These are phyloP conservation scores for Rhododendron kiyosumense DNA, from an alignment of 148 eudicot genomes.

Conservation along the genomic window DNA sequence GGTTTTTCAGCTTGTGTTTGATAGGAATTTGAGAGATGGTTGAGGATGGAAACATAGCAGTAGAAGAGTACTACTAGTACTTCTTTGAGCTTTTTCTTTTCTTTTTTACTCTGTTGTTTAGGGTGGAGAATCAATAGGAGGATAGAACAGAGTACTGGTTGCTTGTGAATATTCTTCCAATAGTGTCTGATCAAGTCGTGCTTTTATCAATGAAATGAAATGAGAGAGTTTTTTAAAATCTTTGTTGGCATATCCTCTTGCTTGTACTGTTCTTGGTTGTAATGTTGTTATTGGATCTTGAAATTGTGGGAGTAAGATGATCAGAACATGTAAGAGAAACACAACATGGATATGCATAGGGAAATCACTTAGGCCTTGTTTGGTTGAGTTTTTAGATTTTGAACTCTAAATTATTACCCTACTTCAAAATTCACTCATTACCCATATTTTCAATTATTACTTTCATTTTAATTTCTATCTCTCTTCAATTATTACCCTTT, in stretches of 20 bases:
- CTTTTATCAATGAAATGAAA: slow-evolving; percentile 11
- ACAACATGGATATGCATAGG: neutral
- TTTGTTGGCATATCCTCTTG: neutral
- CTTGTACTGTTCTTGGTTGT: neutral
- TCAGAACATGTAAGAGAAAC: neutral
- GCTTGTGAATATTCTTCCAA: slow-evolving; percentile 23
- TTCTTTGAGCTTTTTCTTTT: neutral
- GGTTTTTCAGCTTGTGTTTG: neutral
- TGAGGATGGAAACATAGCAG: neutral
- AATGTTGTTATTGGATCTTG: neutral
- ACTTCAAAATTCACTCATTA: too few relatives aligned
- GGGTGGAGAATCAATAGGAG: slow-evolving; percentile 11
- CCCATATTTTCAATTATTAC: too few relatives aligned
- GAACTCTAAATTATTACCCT: too few relatives aligned
- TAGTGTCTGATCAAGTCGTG: slow-evolving; percentile 4
- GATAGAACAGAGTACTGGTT: slow-evolving; percentile 10
- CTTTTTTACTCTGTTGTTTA: neutral
- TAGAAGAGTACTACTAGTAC: neutral
- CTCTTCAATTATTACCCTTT: too few relatives aligned
- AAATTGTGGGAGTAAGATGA: neutral
- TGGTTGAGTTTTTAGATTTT: too few relatives aligned
- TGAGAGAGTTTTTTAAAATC: neutral
- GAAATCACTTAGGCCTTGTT: too few relatives aligned
- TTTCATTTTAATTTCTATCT: too few relatives aligned
- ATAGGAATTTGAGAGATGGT: neutral